Conservation (phyloP, 805 yeast genomes). For the Kodamaea laetipori region DNA sequence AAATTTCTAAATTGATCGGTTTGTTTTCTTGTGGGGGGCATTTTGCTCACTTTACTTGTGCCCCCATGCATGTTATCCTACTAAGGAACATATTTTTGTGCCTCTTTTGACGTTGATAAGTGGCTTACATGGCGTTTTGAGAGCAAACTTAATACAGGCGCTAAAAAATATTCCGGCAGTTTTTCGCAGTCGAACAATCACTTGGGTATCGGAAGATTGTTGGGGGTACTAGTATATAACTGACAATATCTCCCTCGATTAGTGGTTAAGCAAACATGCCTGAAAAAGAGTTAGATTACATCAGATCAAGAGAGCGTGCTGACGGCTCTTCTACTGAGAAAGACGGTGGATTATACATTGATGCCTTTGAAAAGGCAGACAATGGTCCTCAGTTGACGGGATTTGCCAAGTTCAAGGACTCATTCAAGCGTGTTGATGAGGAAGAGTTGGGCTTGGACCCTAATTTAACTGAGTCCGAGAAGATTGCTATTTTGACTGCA, state of each 20-base stretch:
- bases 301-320: slow-evolving; percentile 39
- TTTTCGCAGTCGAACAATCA: slow-evolving; percentile 4
- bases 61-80: too few species aligned
- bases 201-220: too few species aligned
- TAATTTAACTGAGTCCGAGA: slow-evolving; percentile 44
- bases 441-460: slow-evolving; percentile 48
- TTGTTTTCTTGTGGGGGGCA: too few species aligned
- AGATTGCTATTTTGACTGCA: slow-evolving; percentile 49
- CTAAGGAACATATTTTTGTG: neutral
- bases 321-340: slow-evolving; percentile 39
- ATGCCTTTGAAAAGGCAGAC: slow-evolving; percentile 29
- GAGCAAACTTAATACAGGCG: neutral
- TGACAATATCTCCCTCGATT: too few species aligned
- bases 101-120: slow-evolving; percentile 3
- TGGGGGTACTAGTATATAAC: too few species aligned
- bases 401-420: slow-evolving; percentile 28
- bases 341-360: slow-evolving; percentile 39
- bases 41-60: too few species aligned
- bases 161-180: neutral
- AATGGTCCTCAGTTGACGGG: slow-evolving; percentile 17
- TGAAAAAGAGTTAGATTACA: slow-evolving; percentile 43
- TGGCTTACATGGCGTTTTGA: neutral
- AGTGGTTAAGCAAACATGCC: slow-evolving; percentile 39
- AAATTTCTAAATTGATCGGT: neutral
- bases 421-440: slow-evolving; percentile 35